Conservation (phyloP, 2,329 filamentous ascomycete genomes). For the Claviceps sp. region DNA sequence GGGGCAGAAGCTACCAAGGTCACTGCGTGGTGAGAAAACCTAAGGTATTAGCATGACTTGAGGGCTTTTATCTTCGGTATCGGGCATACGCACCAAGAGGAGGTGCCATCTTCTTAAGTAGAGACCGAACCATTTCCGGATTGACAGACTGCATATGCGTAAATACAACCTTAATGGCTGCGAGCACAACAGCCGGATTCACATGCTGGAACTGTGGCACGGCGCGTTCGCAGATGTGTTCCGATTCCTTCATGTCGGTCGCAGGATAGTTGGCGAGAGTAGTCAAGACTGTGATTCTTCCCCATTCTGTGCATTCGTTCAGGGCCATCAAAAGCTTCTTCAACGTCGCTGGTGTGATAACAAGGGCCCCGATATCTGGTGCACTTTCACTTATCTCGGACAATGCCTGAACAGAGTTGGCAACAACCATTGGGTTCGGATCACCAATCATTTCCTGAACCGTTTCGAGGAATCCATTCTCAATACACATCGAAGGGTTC, state of each 20-base stretch:
- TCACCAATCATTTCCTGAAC: conserved; percentile 94
- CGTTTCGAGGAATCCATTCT: conserved; percentile 90
- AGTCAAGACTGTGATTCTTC: conserved; percentile 80
- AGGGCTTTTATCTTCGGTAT: neutral
- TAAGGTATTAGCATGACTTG: neutral
- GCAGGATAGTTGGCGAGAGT: conserved; percentile 82
- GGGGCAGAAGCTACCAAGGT: conserved; percentile 90
- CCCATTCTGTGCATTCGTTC: conserved; percentile 98
- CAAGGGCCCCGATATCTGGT: conserved; percentile 76
- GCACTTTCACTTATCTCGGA: conserved; percentile 83
- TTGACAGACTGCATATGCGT: conserved; percentile 83
- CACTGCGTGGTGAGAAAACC: conserved; percentile 37
- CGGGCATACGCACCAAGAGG: conserved; percentile 55
- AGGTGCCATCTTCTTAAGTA: conserved; percentile 97
- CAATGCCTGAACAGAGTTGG: conserved; percentile 88
- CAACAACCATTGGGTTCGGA: conserved; percentile 97
- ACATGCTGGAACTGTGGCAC: conserved; percentile 97
- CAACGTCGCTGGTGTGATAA: conserved; percentile 67
- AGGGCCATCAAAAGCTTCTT: conserved; percentile 95
- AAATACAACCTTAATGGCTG: conserved; percentile 97
- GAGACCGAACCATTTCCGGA: conserved; percentile 65
- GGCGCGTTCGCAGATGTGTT: conserved; percentile 95
- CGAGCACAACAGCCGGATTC: conserved; percentile 89
- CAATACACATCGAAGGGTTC: conserved; percentile 81
- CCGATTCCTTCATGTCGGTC: conserved; percentile 82